Base-by-base conservation (phyloP, 306 rosid genomes). In the Quercus gilva region DNA sequence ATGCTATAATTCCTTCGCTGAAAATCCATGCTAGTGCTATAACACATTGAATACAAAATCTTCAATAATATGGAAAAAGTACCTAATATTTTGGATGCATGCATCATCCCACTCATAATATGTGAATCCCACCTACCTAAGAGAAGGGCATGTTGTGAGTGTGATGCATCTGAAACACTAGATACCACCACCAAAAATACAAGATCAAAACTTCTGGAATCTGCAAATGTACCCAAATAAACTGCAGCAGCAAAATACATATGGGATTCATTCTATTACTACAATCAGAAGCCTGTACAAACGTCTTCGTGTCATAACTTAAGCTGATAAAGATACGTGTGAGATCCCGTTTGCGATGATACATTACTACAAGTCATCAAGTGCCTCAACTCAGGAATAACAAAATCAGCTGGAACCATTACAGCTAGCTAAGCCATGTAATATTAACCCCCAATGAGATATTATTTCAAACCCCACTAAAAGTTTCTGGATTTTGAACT, bases 401-500 rank as follows among this genome's bases (percentile, higher is more conserved):
- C 25, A 67, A 67, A 31, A 19, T 33, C 37, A 67, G 72, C 72
- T 28, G n/a, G 23, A 8, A 33, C 25, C 25, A 1, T 33, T 33
- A 17, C 71, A 65, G 71, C 51, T 17, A 18, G 55, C 65, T 43
- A 43, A 28, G 17, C 45, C 56, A 82, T 68, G 20, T 63, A 9
- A 59, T 33, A 41, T 73, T 21, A 76, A 43, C 43, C 59, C 65
- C 20, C 58, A 69, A 75, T 59, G 57, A 49, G 70, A 63, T 45
- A 69, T n/a, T 56, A 53, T 73, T 79, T 86, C 81, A 84, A 51
- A 73, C 75, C 70, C 74, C 81, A 61, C 71, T 81, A 37, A 69
- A 81, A 77, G 83, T 58, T 15, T 41, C 78, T 59, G 79, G 80
- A 76, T 60, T 82, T 80, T 76, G 86, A 21, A 14, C 79, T 71